Conservation (phyloP, 164 flowering plant species). For the Stephania cephalantha region DNA sequence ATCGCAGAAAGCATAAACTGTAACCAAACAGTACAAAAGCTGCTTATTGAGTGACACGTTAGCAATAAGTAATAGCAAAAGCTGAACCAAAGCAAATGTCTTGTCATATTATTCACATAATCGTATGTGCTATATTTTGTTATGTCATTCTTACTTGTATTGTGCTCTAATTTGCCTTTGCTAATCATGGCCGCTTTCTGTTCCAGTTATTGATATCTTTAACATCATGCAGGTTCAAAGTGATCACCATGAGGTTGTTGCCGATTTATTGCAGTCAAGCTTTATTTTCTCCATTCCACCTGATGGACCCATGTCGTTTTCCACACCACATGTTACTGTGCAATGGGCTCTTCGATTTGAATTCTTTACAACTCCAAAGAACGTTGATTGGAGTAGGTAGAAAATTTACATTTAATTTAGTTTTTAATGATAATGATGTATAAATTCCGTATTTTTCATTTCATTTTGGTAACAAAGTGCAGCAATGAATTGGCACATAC, state of each 20-base stretch:
- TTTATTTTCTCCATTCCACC: constrained; percentile 91
- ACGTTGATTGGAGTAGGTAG: constrained; percentile 88
- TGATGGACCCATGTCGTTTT: constrained; percentile 98
- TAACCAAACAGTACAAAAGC: too few relatives aligned
- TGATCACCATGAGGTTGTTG: constrained; percentile 92
- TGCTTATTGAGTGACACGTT: too few relatives aligned
- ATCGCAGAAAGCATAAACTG: too few relatives aligned
- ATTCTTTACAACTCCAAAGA: constrained; percentile 83
- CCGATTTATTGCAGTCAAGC: constrained; percentile 90
- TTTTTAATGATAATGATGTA: background rate
- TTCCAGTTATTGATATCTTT: background rate
- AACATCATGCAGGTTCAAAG: constrained; percentile 59
- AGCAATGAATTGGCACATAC: background rate
- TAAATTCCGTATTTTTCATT: background rate
- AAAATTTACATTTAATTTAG: background rate
- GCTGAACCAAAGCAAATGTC: background rate
- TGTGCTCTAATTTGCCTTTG: background rate
- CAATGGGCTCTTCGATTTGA: constrained; percentile 95
- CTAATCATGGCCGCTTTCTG: background rate
- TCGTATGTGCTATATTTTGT: background rate
- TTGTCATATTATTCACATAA: background rate
- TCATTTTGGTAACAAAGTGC: background rate
- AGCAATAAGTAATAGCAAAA: too few relatives aligned
- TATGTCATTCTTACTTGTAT: background rate
- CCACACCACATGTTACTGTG: constrained; percentile 80